Evolutionary conservation across 495 filamentous ascomycete genomes (phyloP).

Genomic region (Penicillium crystallinum): DNA sequence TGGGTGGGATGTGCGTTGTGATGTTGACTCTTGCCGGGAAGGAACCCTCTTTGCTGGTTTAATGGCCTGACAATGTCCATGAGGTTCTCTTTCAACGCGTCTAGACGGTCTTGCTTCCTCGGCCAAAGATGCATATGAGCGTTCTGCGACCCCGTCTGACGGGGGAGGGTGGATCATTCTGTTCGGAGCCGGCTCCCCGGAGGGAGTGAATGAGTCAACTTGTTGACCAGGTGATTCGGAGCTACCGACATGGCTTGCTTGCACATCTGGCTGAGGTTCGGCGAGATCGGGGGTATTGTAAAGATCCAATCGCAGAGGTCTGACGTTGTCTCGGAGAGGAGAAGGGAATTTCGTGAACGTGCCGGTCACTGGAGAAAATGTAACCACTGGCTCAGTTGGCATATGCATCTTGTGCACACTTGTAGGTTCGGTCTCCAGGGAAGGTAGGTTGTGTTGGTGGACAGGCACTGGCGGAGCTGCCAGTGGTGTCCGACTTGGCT

Average conservation of each 20-base stretch:
- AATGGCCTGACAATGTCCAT: slow-evolving; percentile 7
- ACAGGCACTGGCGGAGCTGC: slow-evolving; percentile 15
- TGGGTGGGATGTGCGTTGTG: slow-evolving; percentile 22
- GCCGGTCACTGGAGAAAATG: slow-evolving; percentile 46
- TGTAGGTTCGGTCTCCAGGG: slow-evolving; percentile 22
- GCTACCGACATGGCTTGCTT: background rate
- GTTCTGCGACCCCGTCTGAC: background rate
- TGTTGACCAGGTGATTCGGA: slow-evolving; percentile 10
- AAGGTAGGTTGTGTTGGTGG: slow-evolving; percentile 7
- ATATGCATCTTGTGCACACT: slow-evolving; percentile 25
- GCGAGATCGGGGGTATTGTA: slow-evolving; percentile 6
- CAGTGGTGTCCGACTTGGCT: slow-evolving; percentile 17
- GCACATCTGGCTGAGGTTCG: background rate
- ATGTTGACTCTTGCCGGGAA: slow-evolving; percentile 21
- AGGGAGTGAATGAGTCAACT: slow-evolving; percentile 17
- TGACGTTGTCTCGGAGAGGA: slow-evolving; percentile 26
- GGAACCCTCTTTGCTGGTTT: slow-evolving; percentile 32
- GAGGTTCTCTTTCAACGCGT: slow-evolving; percentile 4
- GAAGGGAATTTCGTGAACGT: slow-evolving; percentile 47
- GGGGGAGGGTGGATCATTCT: slow-evolving; percentile 1
- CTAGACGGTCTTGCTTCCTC: slow-evolving; percentile 14
- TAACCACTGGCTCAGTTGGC: slow-evolving; percentile 35
- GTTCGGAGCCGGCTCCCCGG: slow-evolving; percentile 9
- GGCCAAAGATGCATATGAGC: background rate
- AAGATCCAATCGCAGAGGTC: slow-evolving; percentile 16